Evolutionary conservation across 805 yeast species (phyloP).

Genomic region (Sporopachydermia quercuum): DNA sequence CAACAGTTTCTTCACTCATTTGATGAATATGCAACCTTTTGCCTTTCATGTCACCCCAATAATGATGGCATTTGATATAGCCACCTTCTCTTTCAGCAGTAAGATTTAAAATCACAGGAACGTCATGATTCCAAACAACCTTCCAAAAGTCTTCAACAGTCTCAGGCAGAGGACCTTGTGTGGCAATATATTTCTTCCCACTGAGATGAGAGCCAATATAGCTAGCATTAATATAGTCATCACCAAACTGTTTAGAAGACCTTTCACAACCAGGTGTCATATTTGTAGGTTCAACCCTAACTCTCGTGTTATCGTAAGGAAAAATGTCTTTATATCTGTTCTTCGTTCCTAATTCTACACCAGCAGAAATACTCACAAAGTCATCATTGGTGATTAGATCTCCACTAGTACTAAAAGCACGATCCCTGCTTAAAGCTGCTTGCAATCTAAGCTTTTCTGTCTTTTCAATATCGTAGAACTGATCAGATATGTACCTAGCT

Average conservation of each 20-base stretch:
- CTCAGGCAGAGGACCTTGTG: constrained; percentile 79
- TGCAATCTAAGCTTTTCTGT: constrained; percentile 57
- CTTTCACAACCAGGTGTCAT: constrained; percentile 9
- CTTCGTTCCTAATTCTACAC: constrained; percentile 68
- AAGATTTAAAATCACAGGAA: constrained; percentile 58
- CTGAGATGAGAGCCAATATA: constrained; percentile 31
- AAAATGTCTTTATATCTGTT: constrained; percentile 82
- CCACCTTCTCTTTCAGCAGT: constrained; percentile 75
- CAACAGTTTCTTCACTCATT: constrained; percentile 12
- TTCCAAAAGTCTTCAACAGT: constrained; percentile 83
- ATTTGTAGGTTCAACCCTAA: constrained; percentile 28
- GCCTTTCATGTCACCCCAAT: constrained; percentile 41
- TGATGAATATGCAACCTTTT: constrained; percentile 11
- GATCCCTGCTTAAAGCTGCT: constrained; percentile 20
- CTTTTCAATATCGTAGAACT: constrained; percentile 53
- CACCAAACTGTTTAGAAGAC: constrained; percentile 7
- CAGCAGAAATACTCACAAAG: constrained; percentile 36
- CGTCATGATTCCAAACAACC: constrained; percentile 49
- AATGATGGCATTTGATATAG: constrained; percentile 71
- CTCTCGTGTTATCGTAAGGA: constrained; percentile 78
- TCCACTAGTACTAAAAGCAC: constrained; percentile 7
- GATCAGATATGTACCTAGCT: constrained; percentile 26
- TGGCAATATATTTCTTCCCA: constrained; percentile 52
- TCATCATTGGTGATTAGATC: constrained; percentile 3
- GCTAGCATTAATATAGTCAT: constrained; percentile 79